Conservation (phyloP, 768 basidiomycete species). For the Strobilomyces dryophilus region DNA sequence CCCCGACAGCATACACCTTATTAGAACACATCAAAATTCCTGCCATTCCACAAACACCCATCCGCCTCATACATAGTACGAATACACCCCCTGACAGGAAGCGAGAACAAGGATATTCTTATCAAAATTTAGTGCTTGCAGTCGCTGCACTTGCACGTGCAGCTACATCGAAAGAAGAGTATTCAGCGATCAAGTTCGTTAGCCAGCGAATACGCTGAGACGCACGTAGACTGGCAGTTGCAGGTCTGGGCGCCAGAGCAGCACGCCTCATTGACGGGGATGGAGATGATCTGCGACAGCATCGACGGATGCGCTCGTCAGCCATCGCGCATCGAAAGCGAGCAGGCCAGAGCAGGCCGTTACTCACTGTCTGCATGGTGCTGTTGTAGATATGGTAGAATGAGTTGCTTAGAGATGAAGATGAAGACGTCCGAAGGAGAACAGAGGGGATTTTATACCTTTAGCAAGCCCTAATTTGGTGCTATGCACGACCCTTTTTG, state of each 20-base stretch:
- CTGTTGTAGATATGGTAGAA: not conserved
- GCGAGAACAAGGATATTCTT: not conserved
- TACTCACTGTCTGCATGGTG: conserved; percentile 22
- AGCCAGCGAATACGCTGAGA: not conserved
- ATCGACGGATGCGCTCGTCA: not conserved
- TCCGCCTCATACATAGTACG: not conserved
- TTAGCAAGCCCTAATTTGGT: conserved; percentile 1
- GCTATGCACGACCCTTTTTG: not conserved
- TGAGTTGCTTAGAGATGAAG: not conserved
- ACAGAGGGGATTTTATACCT: conserved; percentile 1
- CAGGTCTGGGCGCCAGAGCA: conserved; percentile 8
- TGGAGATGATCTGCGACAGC: conserved; percentile 6
- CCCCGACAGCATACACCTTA: no score
- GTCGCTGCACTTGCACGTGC: conserved; percentile 16
- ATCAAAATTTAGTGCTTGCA: conserved; percentile 15
- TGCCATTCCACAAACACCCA: not conserved
- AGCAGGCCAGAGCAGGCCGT: not conserved
- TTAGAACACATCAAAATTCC: not conserved
- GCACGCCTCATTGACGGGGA: conserved; percentile 20
- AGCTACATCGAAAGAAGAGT: not conserved
- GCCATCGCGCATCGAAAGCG: not conserved
- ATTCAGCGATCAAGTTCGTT: not conserved
- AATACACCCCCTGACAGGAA: not conserved
- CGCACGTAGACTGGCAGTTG: conserved; percentile 10
- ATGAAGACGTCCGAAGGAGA: not conserved